Base-by-base conservation (phyloP, 1,284 basidiomycete genomes). In the Fomitopsis pinicola region DNA sequence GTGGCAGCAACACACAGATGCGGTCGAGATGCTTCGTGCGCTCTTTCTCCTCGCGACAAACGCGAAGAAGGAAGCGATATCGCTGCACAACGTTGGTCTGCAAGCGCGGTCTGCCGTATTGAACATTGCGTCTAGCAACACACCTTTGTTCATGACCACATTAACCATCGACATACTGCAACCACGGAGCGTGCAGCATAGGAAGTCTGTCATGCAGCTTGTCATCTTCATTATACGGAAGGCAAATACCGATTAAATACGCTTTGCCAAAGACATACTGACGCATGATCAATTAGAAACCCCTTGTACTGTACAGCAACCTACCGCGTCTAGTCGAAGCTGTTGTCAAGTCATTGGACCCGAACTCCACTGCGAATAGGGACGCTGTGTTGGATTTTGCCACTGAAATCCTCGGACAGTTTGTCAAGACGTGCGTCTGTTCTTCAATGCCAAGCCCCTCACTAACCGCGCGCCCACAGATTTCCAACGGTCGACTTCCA, bases 331-430 rank as follows among this genome's bases (percentile, higher is more conserved):
- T 98, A 44, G 89, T 95, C 71, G 97, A 99, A 73, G 95, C 95
- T 1, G 95, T 99, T 1, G 95, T 99, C 26, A 97, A 96, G 73
- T 97, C 94, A 8, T 80, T 99, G 46, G 97, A 99, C 75, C 97
- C 97, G 12, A 96, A 93, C 68, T 83, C 88, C 10, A 92, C 87
- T 0, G 79, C 87, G 12, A 86, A 91, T 71, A 84, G 97, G 15
- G 94, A 97, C 52, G 91, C 92, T 0, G 90, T 98, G 2, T 78
- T 94, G 57, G 91, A 96, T 66, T 88, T 94, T 0, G 97, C 95
- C 0, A 98, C 96, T 0, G 93, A 98, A 66, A 97, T 99, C 56
- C 80, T 95, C 53, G 92, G 91, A 57, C 92, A 91, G 73, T 91
- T 94, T 26, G 95, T 97, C 8, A 87, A 89, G 69, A 94, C 90